Conservation (phyloP, 208 protist genomes). For the Trypanosoma lewisi region DNA sequence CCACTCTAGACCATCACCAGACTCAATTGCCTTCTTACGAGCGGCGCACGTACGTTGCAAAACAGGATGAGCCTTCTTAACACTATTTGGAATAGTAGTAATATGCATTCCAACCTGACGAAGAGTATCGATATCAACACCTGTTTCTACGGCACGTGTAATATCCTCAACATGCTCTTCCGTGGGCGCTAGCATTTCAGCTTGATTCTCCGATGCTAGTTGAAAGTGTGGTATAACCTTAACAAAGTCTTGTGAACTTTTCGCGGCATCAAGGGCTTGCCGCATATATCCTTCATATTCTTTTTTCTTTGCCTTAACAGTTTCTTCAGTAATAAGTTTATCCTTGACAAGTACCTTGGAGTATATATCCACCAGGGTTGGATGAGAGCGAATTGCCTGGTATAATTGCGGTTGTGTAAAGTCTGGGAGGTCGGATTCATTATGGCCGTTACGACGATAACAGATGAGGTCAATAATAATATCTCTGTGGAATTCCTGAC, state of each 20-base stretch:
- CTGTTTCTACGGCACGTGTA: conserved; percentile 59
- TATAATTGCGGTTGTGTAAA: conserved; percentile 97
- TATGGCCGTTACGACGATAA: conserved; percentile 97
- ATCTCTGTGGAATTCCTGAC: conserved; percentile 93
- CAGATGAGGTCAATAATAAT: conserved; percentile 97
- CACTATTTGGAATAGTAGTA: conserved; percentile 78
- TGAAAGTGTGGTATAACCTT: conserved; percentile 73
- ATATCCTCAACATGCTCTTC: conserved; percentile 43
- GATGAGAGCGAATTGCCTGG: conserved; percentile 89
- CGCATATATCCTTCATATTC: conserved; percentile 68
- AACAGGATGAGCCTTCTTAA: conserved; percentile 88
- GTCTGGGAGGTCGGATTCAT: conserved; percentile 96
- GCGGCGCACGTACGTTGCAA: conserved; percentile 88
- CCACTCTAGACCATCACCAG: conserved; percentile 91
- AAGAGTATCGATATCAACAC: conserved; percentile 64
- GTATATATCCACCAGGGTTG: conserved; percentile 89
- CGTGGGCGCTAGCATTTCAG: conserved; percentile 34
- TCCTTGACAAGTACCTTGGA: conserved; percentile 79
- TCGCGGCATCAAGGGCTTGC: conserved; percentile 77
- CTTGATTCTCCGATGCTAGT: conserved; percentile 72
- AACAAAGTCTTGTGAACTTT: conserved; percentile 81
- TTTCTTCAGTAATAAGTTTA: conserved; percentile 68
- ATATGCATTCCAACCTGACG: conserved; percentile 72
- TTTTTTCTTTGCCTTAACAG: conserved; percentile 63
- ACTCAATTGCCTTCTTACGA: conserved; percentile 85